phyloP scores from a whole-genome alignment of 805 yeast species.

The Candida piceae region DNA sequence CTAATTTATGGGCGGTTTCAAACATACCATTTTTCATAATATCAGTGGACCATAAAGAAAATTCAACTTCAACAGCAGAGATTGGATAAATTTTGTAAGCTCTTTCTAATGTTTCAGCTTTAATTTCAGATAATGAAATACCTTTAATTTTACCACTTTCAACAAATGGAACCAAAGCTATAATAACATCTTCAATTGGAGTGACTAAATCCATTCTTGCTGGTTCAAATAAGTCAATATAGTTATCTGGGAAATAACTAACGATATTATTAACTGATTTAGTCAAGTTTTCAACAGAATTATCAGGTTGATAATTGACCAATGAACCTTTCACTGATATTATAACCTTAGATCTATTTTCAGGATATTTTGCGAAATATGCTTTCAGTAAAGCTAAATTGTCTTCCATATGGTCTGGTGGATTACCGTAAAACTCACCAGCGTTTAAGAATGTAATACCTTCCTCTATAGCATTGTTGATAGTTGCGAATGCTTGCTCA shows the following conservation, averaged over 20 bases:
- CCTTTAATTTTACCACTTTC: conserved; percentile 64
- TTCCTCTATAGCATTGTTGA: conserved; percentile 46
- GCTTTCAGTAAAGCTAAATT: conserved; percentile 54
- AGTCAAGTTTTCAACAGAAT: conserved; percentile 42
- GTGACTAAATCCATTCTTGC: conserved; percentile 62
- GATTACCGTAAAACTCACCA: conserved; percentile 72
- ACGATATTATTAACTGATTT: conserved; percentile 43
- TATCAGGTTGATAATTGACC: conserved; percentile 42
- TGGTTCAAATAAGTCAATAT: conserved; percentile 58
- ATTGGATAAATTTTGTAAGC: conserved; percentile 56
- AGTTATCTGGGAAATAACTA: conserved; percentile 33
- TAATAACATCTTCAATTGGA: conserved; percentile 56
- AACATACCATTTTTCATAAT: conserved; percentile 59
- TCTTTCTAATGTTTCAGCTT: conserved; percentile 52
- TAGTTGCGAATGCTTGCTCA: conserved; percentile 46
- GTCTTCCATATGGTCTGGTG: conserved; percentile 33
- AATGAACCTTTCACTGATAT: conserved; percentile 68
- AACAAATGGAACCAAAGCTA: conserved; percentile 51
- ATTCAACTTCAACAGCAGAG: conserved; percentile 71
- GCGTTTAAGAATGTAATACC: conserved; percentile 57
- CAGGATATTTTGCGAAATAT: conserved; percentile 57
- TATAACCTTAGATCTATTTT: conserved; percentile 47
- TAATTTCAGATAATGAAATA: conserved; percentile 70
- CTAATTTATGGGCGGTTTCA: conserved; percentile 48
- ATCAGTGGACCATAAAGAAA: conserved; percentile 65